phyloP scores from a whole-genome alignment of 805 yeast genomes.

The Komagataella ulmi region DNA sequence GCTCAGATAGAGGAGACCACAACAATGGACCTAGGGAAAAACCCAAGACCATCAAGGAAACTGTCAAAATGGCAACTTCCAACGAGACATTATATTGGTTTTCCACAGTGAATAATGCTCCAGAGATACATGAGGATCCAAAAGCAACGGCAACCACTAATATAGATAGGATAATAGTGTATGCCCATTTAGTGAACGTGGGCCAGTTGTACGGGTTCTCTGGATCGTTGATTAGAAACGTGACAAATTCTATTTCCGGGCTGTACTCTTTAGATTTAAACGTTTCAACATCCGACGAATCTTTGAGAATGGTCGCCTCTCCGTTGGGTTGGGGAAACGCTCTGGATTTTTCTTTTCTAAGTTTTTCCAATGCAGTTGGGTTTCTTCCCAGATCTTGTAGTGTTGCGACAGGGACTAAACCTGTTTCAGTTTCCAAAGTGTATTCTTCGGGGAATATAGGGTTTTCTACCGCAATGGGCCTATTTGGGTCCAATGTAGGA shows the following conservation, averaged over 20 bases:
- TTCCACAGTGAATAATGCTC: constrained; percentile 59
- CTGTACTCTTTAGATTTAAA: constrained; percentile 25
- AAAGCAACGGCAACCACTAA: constrained; percentile 85
- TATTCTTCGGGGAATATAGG: constrained; percentile 91
- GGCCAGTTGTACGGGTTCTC: constrained; percentile 89
- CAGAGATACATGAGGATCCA: constrained; percentile 85
- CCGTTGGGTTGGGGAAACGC: constrained; percentile 13
- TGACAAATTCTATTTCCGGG: constrained; percentile 72
- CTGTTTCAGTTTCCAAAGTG: constrained; percentile 77
- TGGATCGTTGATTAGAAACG: constrained; percentile 68
- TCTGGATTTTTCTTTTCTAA: constrained; percentile 6
- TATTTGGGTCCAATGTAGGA: constrained; percentile 42
- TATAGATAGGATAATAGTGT: constrained; percentile 54
- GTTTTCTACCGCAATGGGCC: constrained; percentile 37
- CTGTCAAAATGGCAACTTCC: constrained; percentile 70
- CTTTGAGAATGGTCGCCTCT: constrained; percentile 1
- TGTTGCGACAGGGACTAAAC: constrained; percentile 72
- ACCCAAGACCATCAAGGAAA: constrained; percentile 83
- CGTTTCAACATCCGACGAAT: constrained; percentile 9
- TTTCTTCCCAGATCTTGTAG: constrained; percentile 53
- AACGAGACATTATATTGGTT: constrained; percentile 55
- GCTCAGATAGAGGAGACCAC: constrained; percentile 85
- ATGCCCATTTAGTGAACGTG: constrained; percentile 37
- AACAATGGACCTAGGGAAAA: constrained; percentile 77
- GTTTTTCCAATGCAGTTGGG: constrained; percentile 8